Conservation (phyloP, 2,329 filamentous ascomycete species). For the Apiospora malaysiana region DNA sequence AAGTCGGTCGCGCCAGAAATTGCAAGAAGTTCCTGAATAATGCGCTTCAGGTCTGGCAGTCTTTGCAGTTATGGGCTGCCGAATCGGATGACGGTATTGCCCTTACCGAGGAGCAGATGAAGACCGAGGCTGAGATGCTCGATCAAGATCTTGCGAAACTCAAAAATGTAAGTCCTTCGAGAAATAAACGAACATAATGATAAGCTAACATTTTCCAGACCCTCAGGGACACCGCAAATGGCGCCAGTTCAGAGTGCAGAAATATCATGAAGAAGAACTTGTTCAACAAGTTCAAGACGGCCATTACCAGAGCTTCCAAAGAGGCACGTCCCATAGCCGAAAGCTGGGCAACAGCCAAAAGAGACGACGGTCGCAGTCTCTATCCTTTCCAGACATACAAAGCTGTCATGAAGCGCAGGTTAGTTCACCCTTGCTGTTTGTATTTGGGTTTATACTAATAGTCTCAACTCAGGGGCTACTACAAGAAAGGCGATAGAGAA, state of each 20-base stretch:
- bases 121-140: neutral
- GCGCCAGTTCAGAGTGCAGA: neutral
- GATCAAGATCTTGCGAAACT: neutral
- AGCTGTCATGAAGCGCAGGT: conserved; percentile 11
- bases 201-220: neutral
- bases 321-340: neutral
- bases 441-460: too few species aligned
- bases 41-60: conserved; percentile 49
- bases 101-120: conserved; percentile 18
- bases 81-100: conserved; percentile 18
- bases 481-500: neutral
- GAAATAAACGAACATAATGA: neutral
- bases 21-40: conserved; percentile 57
- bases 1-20: conserved; percentile 42
- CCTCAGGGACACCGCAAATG: neutral
- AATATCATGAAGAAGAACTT: conserved; percentile 5
- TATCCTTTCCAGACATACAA: neutral
- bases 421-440: neutral
- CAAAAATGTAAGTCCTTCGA: neutral
- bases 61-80: conserved; percentile 42
- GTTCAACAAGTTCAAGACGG: conserved; percentile 11
- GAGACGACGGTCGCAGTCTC: neutral
- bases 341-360: neutral
- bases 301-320: neutral
- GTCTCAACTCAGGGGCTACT: neutral